These are phyloP conservation scores for Huntiella savannae DNA, from an alignment of 2,329 filamentous ascomycete genomes.

Conservation along the genomic window DNA sequence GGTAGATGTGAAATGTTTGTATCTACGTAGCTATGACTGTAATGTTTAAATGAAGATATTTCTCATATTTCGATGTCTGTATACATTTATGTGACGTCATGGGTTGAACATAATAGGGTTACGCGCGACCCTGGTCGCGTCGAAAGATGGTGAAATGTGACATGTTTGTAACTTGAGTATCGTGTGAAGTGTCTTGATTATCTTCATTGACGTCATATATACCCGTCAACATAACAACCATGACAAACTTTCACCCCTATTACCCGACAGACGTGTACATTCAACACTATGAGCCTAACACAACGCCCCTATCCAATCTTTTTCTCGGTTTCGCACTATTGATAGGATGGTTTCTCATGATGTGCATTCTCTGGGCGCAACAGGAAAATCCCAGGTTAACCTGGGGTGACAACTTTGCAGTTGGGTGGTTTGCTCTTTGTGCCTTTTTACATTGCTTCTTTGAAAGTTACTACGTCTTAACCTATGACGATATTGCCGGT, in stretches of 20 bases:
- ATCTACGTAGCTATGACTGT: too few relatives aligned
- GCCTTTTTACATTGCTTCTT: constrained; percentile 62
- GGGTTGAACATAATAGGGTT: too few relatives aligned
- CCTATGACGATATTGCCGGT: constrained; percentile 42
- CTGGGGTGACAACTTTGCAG: background rate
- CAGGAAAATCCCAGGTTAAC: background rate
- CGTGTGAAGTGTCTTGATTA: too few relatives aligned
- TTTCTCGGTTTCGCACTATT: background rate
- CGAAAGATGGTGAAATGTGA: too few relatives aligned
- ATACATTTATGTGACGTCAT: too few relatives aligned
- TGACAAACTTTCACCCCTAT: constrained; percentile 40
- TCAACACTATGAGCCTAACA: constrained; percentile 45
- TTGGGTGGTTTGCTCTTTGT: constrained; percentile 10
- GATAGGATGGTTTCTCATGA: constrained; percentile 1
- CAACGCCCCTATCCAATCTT: constrained; percentile 23
- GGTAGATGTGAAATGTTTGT: too few relatives aligned
- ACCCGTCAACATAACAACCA: background rate
- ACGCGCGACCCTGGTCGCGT: too few relatives aligned
- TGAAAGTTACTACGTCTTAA: constrained; percentile 65
- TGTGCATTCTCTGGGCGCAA: background rate
- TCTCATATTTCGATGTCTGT: too few relatives aligned
- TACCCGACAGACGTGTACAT: constrained; percentile 48
- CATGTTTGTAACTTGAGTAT: too few relatives aligned
- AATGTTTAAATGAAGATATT: too few relatives aligned
- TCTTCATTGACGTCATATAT: too few relatives aligned